Evolutionary conservation across 345 rosid genomes (phyloP), one percentile per base, ranked within the genome.

Genomic region (Aethionema arabicum): DNA sequence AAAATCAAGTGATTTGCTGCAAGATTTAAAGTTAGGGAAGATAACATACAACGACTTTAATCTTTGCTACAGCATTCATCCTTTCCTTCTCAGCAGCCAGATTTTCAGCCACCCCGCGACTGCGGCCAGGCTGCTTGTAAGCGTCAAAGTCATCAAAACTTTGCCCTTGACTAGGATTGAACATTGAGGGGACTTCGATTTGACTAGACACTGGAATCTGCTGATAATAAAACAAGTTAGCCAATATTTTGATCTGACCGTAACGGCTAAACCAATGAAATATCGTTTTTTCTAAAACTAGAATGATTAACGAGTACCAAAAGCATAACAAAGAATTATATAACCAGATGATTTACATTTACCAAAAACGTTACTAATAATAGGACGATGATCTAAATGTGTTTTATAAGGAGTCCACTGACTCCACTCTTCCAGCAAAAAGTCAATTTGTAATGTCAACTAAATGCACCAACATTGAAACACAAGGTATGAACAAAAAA

Each of bases 31-130:
- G 57, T 11, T 13, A 49, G 31, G 45, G 60, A 44, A 54, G 47
- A 72, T 55, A 72, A 59, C 95, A 30, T 79, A 93, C 99, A 91
- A 93, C 97, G 54, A 93, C 99, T 93, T 93, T 93, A 59, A 93
- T 93, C 83, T 93, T 93, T 35, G 99, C 99, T 53, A 90, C 99
- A 61, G 97, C 79, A 71, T 82, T 84, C 65, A 76, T 67, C 79
- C 82, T 87, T 63, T 90, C 95, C 76, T 84, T 90, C 67, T 93
- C 99, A 10, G 71, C 87, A 33, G 88, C 85, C 68, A 93, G 84
- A 72, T 79, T 93, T 36, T 93, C 97, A 6, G 90, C 82, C 59
- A 77, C 70, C 11, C 56, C 86, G 59, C 81, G 79, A 72, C 79
- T 70, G 76, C 99, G 85, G 38, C 78, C 82, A 70, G 82, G 70